Percentiles rank a stretch among this genome's conserved stretches.
Evolutionary conservation across 78 protist species (phyloP).

Genomic region (Dictyostelium brefeldianum): DNA sequence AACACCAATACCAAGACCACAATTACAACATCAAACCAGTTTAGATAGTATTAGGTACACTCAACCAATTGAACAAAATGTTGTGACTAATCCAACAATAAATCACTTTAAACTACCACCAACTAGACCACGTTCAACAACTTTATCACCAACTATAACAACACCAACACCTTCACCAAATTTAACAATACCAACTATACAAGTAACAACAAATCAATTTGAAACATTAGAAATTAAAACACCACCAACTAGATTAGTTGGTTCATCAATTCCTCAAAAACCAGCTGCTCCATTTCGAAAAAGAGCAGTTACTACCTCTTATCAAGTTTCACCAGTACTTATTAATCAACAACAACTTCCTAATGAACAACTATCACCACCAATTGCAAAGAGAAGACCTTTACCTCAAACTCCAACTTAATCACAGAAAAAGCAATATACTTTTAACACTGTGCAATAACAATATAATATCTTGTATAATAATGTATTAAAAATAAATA

Average conservation of each 20-base stretch:
- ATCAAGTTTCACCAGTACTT: neutral
- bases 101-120: neutral
- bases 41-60: neutral
- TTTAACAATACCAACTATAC: neutral
- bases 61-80: neutral
- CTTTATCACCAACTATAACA: neutral
- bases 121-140: neutral
- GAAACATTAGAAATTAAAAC: too few relatives aligned
- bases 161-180: too few relatives aligned
- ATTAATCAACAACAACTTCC: too few relatives aligned
- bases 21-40: neutral
- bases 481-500: too few relatives aligned
- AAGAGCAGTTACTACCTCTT: neutral
- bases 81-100: neutral
- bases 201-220: too few relatives aligned
- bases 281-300: slow-evolving; percentile 39
- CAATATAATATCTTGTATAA: too few relatives aligned
- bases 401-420: too few relatives aligned
- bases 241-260: slow-evolving; percentile 8
- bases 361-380: neutral
- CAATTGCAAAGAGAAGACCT: too few relatives aligned
- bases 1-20: neutral
- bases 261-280: neutral
- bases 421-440: too few relatives aligned
- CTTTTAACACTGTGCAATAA: too few relatives aligned